phyloP scores from a whole-genome alignment of 345 rosid genomes.

The Hibiscus trionum region DNA sequence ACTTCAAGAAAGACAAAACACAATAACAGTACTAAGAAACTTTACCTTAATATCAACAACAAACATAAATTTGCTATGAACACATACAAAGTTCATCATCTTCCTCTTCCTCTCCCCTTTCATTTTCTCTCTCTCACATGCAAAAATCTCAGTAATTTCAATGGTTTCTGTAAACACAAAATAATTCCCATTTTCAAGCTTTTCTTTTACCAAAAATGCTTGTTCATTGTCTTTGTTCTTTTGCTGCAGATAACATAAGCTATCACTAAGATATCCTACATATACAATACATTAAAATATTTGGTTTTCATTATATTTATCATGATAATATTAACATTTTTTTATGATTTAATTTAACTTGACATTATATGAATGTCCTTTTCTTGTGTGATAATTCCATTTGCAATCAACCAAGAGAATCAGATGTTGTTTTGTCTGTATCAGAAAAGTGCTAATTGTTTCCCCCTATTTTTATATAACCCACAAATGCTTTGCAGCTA shows the following conservation, averaged over 20 bases:
- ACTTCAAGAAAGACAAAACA: conserved; percentile 7
- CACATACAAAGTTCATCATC: background rate
- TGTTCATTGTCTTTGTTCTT: conserved; percentile 17
- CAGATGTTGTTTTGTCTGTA: conserved; percentile 31
- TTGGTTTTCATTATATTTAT: conserved; percentile 6
- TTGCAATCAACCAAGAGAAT: conserved; percentile 18
- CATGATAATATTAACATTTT: background rate
- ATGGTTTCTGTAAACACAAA: conserved; percentile 2
- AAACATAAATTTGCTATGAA: conserved; percentile 2
- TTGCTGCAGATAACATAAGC: conserved; percentile 6
- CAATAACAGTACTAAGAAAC: conserved; percentile 7
- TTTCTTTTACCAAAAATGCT: conserved; percentile 8
- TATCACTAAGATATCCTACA: conserved; percentile 10
- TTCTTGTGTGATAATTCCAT: conserved; percentile 17
- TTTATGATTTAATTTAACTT: background rate
- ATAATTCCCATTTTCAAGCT: background rate
- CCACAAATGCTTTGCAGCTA: conserved; percentile 20
- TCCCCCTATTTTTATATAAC: conserved; percentile 11
- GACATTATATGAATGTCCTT: conserved; percentile 21
- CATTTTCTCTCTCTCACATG: background rate
- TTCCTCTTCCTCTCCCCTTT: background rate
- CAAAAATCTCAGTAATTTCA: background rate
- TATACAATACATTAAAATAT: background rate
- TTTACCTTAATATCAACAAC: conserved; percentile 21
- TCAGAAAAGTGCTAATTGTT: conserved; percentile 17